phyloP scores from a whole-genome alignment of 257 asterid species.

The Nicotiana attenuata region DNA sequence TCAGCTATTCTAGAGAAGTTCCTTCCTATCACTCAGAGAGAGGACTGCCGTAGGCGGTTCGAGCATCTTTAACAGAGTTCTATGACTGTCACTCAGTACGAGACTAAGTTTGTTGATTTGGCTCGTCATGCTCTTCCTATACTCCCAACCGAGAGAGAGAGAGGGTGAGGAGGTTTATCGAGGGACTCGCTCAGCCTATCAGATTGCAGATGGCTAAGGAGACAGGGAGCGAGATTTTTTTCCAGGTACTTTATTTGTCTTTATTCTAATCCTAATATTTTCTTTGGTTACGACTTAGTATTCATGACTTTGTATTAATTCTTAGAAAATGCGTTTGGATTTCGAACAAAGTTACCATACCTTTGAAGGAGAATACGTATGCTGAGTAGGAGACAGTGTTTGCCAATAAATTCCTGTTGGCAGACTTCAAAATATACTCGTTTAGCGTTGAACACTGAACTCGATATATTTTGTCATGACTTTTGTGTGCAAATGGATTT shows the following conservation, averaged over 20 bases:
- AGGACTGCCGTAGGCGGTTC: too few relatives aligned
- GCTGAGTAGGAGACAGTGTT: background rate
- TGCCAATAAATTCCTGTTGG: background rate
- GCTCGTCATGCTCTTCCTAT: too few relatives aligned
- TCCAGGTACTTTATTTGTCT: slow-evolving; percentile 39
- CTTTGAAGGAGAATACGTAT: background rate
- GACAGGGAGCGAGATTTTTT: too few relatives aligned
- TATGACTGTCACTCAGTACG: too few relatives aligned
- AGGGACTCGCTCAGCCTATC: too few relatives aligned
- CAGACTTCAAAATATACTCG: background rate
- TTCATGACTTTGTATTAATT: background rate
- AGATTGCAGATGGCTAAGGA: too few relatives aligned
- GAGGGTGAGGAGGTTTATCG: too few relatives aligned
- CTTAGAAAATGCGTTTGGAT: background rate
- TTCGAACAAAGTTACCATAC: background rate
- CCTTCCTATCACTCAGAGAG: too few relatives aligned
- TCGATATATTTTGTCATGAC: background rate
- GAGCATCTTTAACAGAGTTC: too few relatives aligned
- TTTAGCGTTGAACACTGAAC: background rate
- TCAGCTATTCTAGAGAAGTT: too few relatives aligned
- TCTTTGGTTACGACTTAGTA: background rate
- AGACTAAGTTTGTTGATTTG: too few relatives aligned
- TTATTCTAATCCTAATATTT: background rate
- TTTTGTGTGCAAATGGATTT: background rate
- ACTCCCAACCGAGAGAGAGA: too few relatives aligned